Conservation (phyloP, 805 yeast genomes). For the Ogataea polymorpha region DNA sequence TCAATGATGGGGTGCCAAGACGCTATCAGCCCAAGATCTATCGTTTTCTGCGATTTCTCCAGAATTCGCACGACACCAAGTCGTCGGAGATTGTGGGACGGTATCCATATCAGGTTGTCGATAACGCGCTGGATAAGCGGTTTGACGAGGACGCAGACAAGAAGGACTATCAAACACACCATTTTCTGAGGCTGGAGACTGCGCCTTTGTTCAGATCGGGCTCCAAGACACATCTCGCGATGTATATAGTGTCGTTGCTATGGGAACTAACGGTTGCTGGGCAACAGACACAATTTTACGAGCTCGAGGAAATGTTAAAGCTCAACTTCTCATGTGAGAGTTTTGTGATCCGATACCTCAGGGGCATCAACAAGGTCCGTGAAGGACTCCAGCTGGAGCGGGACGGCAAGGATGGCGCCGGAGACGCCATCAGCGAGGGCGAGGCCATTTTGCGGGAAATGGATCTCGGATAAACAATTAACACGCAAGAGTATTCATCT, state of each 20-base stretch:
- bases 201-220: slow-evolving; percentile 29
- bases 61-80: slow-evolving; percentile 13
- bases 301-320: slow-evolving; percentile 35
- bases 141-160: slow-evolving; percentile 11
- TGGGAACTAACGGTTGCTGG: slow-evolving; percentile 42
- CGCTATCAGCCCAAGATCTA: slow-evolving; percentile 16
- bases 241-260: slow-evolving; percentile 37
- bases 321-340: slow-evolving; percentile 45
- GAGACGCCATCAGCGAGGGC: slow-evolving; percentile 7
- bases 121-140: slow-evolving; percentile 11
- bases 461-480: neutral
- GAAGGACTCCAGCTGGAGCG: slow-evolving; percentile 11
- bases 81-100: slow-evolving; percentile 9
- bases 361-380: slow-evolving; percentile 24
- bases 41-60: slow-evolving; percentile 18
- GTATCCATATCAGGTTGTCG: slow-evolving; percentile 22
- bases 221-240: slow-evolving; percentile 38
- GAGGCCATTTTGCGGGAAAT: slow-evolving; percentile 7
- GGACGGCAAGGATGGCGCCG: slow-evolving; percentile 1
- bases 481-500: neutral
- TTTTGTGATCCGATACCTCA: slow-evolving; percentile 39
- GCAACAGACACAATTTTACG: slow-evolving; percentile 34
- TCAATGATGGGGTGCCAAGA: slow-evolving; percentile 1
- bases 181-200: slow-evolving; percentile 6
- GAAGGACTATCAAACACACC: slow-evolving; percentile 10